Base-by-base conservation (phyloP, 805 yeast genomes). In the Priceomyces fermenticarens region DNA sequence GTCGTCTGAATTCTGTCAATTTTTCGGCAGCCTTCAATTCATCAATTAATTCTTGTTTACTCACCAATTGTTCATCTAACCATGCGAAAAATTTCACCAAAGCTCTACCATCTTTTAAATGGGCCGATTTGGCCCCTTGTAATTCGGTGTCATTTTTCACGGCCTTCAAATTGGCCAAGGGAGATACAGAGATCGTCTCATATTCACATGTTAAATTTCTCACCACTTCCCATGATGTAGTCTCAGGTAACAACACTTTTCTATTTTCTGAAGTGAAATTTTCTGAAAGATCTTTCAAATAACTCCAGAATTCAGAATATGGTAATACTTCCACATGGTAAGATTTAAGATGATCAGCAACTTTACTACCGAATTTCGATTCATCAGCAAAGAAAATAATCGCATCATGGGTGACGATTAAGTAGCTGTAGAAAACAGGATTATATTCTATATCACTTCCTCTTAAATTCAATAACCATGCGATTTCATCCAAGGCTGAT, bases 21-120 rank as follows among this genome's bases (percentile, higher is more conserved):
- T 75, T 71, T 10, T 76, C 73, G 54, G 79, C 80, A 13, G 82
- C 88, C 45, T 75, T 74, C 30, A 77, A 62, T 61, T 85, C 91
- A 46, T 77, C 78, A 16, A 80, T 62, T 39, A 61, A 56, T 38
- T 63, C 74, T 14, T 60, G 55, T 41, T 60, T 53, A 20, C 60
- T 66, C 2, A 58, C 56, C 26, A 87, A 57, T 46, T 78, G 73
- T 43, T 75, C 54, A 52, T 79, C 84, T 47, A 80, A 65, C 85
- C 85, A 80, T 3, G 83, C 65, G 49, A 77, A 77, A 47, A 71
- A 78, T 42, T 69, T 60, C 35, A 75, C 65, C 34, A 79, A 57
- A 2, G 85, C 83, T 46, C 75, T 63, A 13, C 83, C 81, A 55
- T 80, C 85, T 52, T 75, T 80, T 43, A 76, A 61, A 49, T 79